A percentile compares a stretch with the other conserved stretches of the same genome.
phyloP scores from a whole-genome alignment of 148 eudicot species.

The Camellia japonica region DNA sequence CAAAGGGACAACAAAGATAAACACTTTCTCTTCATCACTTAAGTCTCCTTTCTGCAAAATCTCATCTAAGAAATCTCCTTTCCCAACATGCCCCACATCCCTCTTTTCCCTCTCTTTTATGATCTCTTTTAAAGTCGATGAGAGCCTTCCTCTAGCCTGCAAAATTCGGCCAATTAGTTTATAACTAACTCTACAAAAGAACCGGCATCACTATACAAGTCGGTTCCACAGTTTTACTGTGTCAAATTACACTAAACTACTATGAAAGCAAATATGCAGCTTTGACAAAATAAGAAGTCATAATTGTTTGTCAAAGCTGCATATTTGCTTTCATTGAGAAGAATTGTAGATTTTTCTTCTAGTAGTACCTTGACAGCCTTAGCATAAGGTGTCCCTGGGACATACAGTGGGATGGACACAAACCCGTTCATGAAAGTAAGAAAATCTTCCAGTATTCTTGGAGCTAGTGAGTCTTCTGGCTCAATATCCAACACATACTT shows the following conservation, averaged over 20 bases:
- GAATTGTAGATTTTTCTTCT: background rate
- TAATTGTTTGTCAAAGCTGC: background rate
- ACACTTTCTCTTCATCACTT: constrained; percentile 1
- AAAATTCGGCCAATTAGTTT: background rate
- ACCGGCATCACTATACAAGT: background rate
- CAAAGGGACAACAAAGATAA: no score
- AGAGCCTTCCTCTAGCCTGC: constrained; percentile 48
- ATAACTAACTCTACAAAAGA: background rate
- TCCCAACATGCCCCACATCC: background rate
- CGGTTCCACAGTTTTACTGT: background rate
- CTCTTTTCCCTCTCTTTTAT: constrained; percentile 31
- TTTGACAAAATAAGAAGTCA: background rate
- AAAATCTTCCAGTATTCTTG: constrained; percentile 38
- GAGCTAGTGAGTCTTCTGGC: constrained; percentile 24
- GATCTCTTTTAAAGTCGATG: constrained; percentile 31
- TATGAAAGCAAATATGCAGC: background rate
- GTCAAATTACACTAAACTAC: no score
- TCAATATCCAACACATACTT: constrained; percentile 24
- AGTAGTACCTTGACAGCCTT: constrained; percentile 53
- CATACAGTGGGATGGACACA: constrained; percentile 43
- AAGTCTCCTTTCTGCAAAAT: background rate
- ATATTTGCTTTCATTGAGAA: background rate
- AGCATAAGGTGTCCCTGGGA: constrained; percentile 47
- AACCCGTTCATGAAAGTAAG: constrained; percentile 58
- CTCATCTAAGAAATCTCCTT: constrained; percentile 36